Percentiles rank a stretch among this genome's conserved stretches.
Conservation (phyloP, 139 green algal species). For the Chlamydomonas asymmetrica region DNA sequence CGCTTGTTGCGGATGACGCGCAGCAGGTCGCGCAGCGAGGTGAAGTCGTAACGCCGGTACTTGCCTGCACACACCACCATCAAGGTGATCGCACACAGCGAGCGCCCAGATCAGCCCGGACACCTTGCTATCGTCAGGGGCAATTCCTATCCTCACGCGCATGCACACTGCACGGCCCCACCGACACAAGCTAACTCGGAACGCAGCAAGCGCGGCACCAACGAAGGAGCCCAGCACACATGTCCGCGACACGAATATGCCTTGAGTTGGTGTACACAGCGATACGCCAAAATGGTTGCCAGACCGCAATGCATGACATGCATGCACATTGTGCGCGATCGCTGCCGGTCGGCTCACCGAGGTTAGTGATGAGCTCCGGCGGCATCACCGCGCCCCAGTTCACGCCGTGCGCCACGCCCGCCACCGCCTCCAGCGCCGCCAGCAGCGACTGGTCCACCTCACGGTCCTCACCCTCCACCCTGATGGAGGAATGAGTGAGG, state of each 20-base stretch:
- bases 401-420: conserved; percentile 35
- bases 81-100: no score
- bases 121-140: no score
- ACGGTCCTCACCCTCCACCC: conserved; percentile 90
- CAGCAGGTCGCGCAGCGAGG: conserved; percentile 90
- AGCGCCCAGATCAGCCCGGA: no score
- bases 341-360: conserved; percentile 83
- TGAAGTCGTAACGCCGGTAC: conserved; percentile 72
- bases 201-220: no score
- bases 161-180: no score
- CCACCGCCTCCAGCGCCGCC: conserved; percentile 50
- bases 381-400: conserved; percentile 80
- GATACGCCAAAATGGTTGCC: no score
- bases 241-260: no score
- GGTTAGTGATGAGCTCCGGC: conserved; percentile 80
- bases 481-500: conserved; percentile 12
- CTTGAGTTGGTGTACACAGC: no score
- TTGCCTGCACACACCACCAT: no score
- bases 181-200: no score
- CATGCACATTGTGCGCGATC: conserved; percentile 14
- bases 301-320: not conserved
- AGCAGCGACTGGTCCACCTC: conserved; percentile 69
- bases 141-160: no score
- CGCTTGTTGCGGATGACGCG: conserved; percentile 98
- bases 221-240: no score